Conservation (phyloP, 257 asterid species). For the Gentiana macrophylla region DNA sequence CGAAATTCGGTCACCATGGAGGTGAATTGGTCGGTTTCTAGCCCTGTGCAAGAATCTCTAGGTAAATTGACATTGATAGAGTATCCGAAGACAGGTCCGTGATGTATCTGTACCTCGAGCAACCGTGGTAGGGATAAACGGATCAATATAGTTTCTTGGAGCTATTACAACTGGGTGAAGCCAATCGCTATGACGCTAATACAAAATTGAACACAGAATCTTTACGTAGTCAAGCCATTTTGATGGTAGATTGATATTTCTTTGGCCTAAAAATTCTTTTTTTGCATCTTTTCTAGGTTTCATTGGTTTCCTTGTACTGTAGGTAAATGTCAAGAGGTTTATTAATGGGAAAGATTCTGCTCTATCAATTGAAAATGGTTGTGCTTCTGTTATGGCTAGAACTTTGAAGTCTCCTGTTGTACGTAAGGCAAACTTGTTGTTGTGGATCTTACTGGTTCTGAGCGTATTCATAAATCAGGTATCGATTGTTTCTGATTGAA, state of each 20-base stretch:
- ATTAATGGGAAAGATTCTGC: conserved; percentile 53
- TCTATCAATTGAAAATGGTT: conserved; percentile 44
- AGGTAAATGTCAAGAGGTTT: conserved; percentile 67
- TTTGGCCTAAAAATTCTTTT: too few relatives aligned
- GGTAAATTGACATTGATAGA: conserved; percentile 60
- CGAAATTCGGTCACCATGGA: too few relatives aligned
- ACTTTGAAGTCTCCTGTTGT: conserved; percentile 56
- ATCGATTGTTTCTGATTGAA: conserved; percentile 6
- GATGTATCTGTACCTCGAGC: conserved; percentile 84
- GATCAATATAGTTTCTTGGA: conserved; percentile 59
- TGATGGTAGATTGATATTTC: conserved; percentile 43
- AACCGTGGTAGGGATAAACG: conserved; percentile 55
- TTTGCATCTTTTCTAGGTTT: too few relatives aligned
- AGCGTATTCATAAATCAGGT: conserved; percentile 82
- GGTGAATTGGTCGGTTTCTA: too few relatives aligned
- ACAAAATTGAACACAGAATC: conserved; percentile 87
- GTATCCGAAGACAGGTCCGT: conserved; percentile 74
- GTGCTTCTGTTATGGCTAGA: conserved; percentile 33
- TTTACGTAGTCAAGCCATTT: conserved; percentile 87
- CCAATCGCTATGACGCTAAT: conserved; percentile 77
- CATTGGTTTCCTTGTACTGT: conserved; percentile 8
- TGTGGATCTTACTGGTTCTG: conserved; percentile 97
- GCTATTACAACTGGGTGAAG: conserved; percentile 65
- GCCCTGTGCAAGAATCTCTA: too few relatives aligned
- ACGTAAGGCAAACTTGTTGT: conserved; percentile 68